These are phyloP conservation scores for Magnaporthiopsis incrustans DNA, from an alignment of 2,329 filamentous ascomycete genomes.

Conservation along the genomic window DNA sequence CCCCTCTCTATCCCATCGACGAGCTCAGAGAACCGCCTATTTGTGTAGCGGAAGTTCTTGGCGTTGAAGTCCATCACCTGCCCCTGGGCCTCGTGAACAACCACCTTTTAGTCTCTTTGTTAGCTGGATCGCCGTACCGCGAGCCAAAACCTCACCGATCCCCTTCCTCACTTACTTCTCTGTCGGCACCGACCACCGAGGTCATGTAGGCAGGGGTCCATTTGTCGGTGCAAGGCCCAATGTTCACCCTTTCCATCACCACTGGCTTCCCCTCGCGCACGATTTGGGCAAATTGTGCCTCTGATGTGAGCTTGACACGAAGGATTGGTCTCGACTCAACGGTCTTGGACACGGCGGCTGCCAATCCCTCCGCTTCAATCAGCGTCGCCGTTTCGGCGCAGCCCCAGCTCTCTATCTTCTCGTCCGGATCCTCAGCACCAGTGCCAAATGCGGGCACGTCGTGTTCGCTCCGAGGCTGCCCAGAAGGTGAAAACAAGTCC, in stretches of 20 bases:
- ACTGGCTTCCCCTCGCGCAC: constrained; percentile 51
- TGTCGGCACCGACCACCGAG: constrained; percentile 50
- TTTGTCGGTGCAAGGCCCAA: constrained; percentile 57
- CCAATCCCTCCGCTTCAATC: background rate
- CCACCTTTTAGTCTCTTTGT: constrained; percentile 38
- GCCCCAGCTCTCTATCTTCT: background rate
- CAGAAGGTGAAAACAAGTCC: background rate
- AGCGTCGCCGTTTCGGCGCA: constrained; percentile 3
- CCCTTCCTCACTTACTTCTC: constrained; percentile 38
- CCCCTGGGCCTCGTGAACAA: constrained; percentile 62
- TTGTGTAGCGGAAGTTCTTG: constrained; percentile 76
- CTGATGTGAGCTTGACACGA: constrained; percentile 41
- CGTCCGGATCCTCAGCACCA: background rate
- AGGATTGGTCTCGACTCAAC: constrained; percentile 29
- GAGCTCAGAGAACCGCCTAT: constrained; percentile 59
- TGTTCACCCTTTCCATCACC: constrained; percentile 55
- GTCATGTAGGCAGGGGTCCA: constrained; percentile 67
- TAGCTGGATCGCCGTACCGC: background rate
- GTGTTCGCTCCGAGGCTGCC: background rate
- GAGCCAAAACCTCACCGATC: background rate
- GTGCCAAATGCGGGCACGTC: background rate
- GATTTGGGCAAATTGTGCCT: constrained; percentile 51
- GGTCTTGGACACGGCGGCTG: background rate
- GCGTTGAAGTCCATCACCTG: constrained; percentile 69
- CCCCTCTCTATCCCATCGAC: constrained; percentile 51